These are phyloP conservation scores for Coccomyxa sp. DNA, from an alignment of 139 green algal genomes.

Conservation along the genomic window DNA sequence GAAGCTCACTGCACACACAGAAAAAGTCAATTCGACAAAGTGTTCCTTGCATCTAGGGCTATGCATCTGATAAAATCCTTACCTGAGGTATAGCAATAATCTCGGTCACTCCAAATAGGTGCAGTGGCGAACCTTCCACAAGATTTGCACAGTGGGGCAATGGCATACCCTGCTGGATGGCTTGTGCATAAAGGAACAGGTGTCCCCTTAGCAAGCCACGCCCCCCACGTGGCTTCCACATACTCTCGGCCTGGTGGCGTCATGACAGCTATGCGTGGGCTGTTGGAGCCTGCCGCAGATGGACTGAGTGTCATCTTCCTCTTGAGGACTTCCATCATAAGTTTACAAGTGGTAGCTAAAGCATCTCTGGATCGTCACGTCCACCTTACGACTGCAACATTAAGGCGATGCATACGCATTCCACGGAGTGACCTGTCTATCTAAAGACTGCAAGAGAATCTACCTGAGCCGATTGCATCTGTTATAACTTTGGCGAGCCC, in stretches of 20 bases:
- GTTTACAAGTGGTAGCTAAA: no score
- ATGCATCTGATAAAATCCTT: neutral
- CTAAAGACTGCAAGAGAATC: no score
- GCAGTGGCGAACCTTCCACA: no score
- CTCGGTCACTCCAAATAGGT: neutral
- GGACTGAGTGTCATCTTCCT: neutral
- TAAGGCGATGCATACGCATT: no score
- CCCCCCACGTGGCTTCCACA: conserved; percentile 66
- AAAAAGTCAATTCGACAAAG: neutral
- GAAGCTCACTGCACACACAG: conserved; percentile 49
- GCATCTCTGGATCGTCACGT: no score
- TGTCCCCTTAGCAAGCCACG: conserved; percentile 76
- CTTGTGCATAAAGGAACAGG: conserved; percentile 79
- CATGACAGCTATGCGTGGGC: conserved; percentile 48
- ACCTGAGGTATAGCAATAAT: neutral
- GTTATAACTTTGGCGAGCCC: no score
- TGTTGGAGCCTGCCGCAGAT: neutral
- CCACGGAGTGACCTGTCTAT: no score
- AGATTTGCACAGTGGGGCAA: no score
- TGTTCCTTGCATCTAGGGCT: no score
- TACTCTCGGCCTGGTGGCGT: conserved; percentile 56
- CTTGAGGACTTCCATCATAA: no score
- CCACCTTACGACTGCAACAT: no score
- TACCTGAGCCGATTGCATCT: no score
- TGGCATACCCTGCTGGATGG: conserved; percentile 44